A percentile compares a stretch with the other conserved stretches of the same genome.
phyloP scores from a whole-genome alignment of 2,329 filamentous ascomycete species.

The Penicillium sp. region DNA sequence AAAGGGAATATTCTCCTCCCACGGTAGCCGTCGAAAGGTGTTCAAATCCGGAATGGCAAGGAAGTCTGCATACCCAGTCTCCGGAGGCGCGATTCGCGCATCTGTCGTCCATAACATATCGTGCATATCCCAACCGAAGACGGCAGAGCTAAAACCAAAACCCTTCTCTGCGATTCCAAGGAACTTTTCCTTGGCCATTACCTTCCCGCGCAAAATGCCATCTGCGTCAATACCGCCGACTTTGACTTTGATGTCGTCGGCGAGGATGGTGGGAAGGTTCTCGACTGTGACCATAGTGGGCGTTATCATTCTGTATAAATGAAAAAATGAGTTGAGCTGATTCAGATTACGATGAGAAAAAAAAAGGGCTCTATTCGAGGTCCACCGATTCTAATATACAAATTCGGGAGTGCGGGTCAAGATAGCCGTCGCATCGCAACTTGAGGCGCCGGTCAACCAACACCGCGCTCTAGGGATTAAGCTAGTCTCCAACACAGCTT shows the following conservation, averaged over 20 bases:
- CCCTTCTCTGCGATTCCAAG: constrained; percentile 71
- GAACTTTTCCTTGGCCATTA: constrained; percentile 91
- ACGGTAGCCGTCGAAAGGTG: constrained; percentile 77
- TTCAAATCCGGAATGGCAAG: constrained; percentile 74
- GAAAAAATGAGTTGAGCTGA: not conserved
- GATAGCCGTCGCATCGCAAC: not conserved
- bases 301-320: constrained; percentile 5
- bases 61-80: constrained; percentile 83
- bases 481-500: not conserved
- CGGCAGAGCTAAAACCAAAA: constrained; percentile 88
- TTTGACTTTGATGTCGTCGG: constrained; percentile 74
- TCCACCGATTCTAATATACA: not conserved
- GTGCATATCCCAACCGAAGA: constrained; percentile 97
- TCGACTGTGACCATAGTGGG: constrained; percentile 51
- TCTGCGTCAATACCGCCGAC: constrained; percentile 83
- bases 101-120: constrained; percentile 68
- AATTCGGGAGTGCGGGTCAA: not conserved
- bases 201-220: constrained; percentile 80
- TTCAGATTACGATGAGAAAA: too few species aligned
- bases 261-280: constrained; percentile 63
- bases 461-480: not conserved
- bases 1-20: constrained; percentile 82
- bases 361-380: not conserved
- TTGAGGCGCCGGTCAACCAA: not conserved
- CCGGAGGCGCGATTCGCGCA: constrained; percentile 76